Evolutionary conservation across 345 rosid genomes (phyloP).

Genomic region (Salix koriyanagi): DNA sequence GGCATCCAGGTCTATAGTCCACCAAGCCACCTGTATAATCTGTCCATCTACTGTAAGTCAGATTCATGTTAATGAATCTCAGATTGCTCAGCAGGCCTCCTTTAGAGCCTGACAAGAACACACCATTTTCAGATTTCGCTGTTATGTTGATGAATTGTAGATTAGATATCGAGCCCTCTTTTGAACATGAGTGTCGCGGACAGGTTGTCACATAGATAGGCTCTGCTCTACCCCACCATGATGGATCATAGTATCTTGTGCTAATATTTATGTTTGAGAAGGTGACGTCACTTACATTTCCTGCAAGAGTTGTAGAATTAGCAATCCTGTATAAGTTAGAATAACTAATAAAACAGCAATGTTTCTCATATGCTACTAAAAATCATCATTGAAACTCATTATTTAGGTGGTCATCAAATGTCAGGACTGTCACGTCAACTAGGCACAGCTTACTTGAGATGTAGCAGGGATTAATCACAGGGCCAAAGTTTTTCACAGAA

Average conservation of each 20-base stretch:
- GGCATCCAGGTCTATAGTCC: constrained; percentile 91
- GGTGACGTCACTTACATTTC: constrained; percentile 69
- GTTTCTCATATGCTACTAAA: neutral
- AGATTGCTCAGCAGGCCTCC: constrained; percentile 56
- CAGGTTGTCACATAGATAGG: constrained; percentile 89
- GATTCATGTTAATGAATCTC: constrained; percentile 60
- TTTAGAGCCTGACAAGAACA: constrained; percentile 74
- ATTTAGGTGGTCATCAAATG: neutral
- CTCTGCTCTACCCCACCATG: constrained; percentile 97
- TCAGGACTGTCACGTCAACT: neutral
- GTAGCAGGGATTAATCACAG: neutral
- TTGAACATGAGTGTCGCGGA: constrained; percentile 40
- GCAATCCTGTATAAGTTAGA: neutral
- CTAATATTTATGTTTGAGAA: constrained; percentile 81
- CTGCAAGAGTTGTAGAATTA: constrained; percentile 38
- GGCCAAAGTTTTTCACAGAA: neutral
- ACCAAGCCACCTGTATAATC: constrained; percentile 54
- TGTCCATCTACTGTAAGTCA: constrained; percentile 69
- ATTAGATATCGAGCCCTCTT: constrained; percentile 62
- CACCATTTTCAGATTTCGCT: constrained; percentile 66
- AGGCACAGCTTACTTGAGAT: neutral
- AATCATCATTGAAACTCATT: neutral
- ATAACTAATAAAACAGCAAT: neutral
- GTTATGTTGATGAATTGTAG: constrained; percentile 65
- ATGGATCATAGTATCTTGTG: constrained; percentile 80